Evolutionary conservation across 768 basidiomycete genomes (phyloP).

Genomic region (Tulasnella sp.): DNA sequence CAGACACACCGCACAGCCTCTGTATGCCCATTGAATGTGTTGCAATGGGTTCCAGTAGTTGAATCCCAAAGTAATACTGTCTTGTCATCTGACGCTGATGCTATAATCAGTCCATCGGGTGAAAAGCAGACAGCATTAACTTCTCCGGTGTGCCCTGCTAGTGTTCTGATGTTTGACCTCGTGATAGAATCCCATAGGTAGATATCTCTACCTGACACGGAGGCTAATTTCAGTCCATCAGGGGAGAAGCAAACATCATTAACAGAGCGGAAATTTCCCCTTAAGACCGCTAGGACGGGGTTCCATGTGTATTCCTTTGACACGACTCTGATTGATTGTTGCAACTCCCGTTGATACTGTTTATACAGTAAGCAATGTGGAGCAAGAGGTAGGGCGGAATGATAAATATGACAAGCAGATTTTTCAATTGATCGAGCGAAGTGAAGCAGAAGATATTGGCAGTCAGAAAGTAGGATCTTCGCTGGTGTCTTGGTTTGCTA

Average conservation of each 20-base stretch:
- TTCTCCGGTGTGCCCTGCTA: background rate
- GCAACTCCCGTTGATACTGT: no score
- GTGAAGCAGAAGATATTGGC: no score
- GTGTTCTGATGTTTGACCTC: background rate
- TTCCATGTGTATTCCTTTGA: no score
- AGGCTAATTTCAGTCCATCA: background rate
- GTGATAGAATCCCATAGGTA: background rate
- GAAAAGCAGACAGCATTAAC: conserved; percentile 12
- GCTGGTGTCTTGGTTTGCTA: no score
- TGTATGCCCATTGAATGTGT: no score
- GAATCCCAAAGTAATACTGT: conserved; percentile 9
- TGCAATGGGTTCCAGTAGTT: background rate
- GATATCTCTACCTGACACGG: background rate
- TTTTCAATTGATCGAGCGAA: no score
- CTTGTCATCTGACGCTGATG: background rate
- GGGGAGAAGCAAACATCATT: background rate
- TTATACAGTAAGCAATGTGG: no score
- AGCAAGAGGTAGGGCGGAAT: no score
- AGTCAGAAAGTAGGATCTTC: no score
- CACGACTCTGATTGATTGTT: no score
- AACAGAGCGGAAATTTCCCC: background rate
- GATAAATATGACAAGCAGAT: no score
- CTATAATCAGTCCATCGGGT: conserved; percentile 3
- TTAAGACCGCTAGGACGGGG: no score
- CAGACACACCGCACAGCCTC: background rate